Percentiles rank a stretch among this genome's conserved stretches.
Conservation (phyloP, 2,329 filamentous ascomycete genomes). For the Lachnum nothofagi region DNA sequence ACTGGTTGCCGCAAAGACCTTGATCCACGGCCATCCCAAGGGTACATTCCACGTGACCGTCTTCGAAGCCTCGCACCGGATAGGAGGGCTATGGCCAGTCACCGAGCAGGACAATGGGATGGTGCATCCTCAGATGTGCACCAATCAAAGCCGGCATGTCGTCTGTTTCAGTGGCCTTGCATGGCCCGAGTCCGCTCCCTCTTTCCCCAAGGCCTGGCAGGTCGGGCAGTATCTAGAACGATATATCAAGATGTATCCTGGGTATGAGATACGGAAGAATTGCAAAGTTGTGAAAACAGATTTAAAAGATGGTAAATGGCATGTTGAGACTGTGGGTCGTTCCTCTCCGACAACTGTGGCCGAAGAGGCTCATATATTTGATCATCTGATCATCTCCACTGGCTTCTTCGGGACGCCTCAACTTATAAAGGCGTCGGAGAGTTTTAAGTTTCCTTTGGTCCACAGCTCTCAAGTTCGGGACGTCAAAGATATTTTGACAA, state of each 20-base stretch:
- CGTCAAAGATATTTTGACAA: slow-evolving; percentile 44
- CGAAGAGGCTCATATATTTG: slow-evolving; percentile 43
- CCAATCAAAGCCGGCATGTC: slow-evolving; percentile 73
- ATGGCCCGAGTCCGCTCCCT: slow-evolving; percentile 57
- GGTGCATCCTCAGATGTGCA: slow-evolving; percentile 62
- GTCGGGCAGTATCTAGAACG: slow-evolving; percentile 64
- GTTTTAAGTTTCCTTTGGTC: slow-evolving; percentile 43
- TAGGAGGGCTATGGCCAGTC: slow-evolving; percentile 75
- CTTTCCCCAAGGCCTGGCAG: slow-evolving; percentile 73
- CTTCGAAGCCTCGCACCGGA: slow-evolving; percentile 58
- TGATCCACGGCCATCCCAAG: slow-evolving; percentile 54
- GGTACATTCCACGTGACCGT: slow-evolving; percentile 62
- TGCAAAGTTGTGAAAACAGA: slow-evolving; percentile 19
- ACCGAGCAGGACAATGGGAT: slow-evolving; percentile 43
- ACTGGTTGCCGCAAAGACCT: slow-evolving; percentile 65
- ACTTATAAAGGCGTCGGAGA: slow-evolving; percentile 42
- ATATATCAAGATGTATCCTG: slow-evolving; percentile 54
- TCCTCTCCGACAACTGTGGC: not conserved
- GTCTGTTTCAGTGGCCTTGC: slow-evolving; percentile 68
- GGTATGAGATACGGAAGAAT: slow-evolving; percentile 22
- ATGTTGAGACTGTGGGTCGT: slow-evolving; percentile 12
- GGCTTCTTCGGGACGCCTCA: slow-evolving; percentile 68
- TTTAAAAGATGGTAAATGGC: slow-evolving; percentile 17
- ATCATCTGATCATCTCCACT: slow-evolving; percentile 66
- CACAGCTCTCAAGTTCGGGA: slow-evolving; percentile 66